Evolutionary conservation across 768 basidiomycete species (phyloP).

Genomic region (Amanita polypyramis): DNA sequence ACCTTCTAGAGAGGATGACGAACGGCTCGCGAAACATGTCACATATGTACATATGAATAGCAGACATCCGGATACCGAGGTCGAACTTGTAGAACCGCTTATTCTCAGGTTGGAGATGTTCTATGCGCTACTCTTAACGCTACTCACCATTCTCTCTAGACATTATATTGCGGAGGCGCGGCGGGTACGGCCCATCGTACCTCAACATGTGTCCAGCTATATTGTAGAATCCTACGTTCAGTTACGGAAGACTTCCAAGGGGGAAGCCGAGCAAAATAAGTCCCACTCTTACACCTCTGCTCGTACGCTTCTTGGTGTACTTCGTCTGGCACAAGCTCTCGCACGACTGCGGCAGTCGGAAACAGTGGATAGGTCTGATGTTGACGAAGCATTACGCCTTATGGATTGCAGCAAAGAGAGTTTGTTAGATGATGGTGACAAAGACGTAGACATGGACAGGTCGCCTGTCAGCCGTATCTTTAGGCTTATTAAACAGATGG

Average conservation of each 20-base stretch:
- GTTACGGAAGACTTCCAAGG: slow-evolving; percentile 85
- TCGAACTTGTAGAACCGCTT: slow-evolving; percentile 76
- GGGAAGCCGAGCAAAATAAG: slow-evolving; percentile 81
- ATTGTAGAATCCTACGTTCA: slow-evolving; percentile 94
- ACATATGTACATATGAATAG: slow-evolving; percentile 98
- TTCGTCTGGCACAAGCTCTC: slow-evolving; percentile 90
- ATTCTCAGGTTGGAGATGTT: slow-evolving; percentile 64
- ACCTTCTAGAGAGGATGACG: slow-evolving; percentile 89
- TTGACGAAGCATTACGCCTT: slow-evolving; percentile 91
- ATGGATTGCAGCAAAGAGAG: slow-evolving; percentile 97
- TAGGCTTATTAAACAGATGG: slow-evolving; percentile 86
- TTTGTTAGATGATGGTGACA: slow-evolving; percentile 70
- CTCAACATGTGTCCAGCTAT: slow-evolving; percentile 80
- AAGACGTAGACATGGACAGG: slow-evolving; percentile 60
- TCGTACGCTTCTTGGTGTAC: slow-evolving; percentile 87
- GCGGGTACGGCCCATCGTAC: slow-evolving; percentile 81
- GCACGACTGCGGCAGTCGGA: slow-evolving; percentile 84
- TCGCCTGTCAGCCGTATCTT: slow-evolving; percentile 80
- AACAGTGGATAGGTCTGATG: slow-evolving; percentile 73
- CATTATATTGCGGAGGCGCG: slow-evolving; percentile 95
- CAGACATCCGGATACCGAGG: slow-evolving; percentile 73
- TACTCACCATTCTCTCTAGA: slow-evolving; percentile 27
- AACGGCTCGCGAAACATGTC: slow-evolving; percentile 92
- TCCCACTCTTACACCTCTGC: slow-evolving; percentile 93
- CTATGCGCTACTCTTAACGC: not conserved